A percentile compares a stretch with the other conserved stretches of the same genome.
Evolutionary conservation across 1,139 yeast species (phyloP).

Genomic region (Meyerozyma guilliermondii): DNA sequence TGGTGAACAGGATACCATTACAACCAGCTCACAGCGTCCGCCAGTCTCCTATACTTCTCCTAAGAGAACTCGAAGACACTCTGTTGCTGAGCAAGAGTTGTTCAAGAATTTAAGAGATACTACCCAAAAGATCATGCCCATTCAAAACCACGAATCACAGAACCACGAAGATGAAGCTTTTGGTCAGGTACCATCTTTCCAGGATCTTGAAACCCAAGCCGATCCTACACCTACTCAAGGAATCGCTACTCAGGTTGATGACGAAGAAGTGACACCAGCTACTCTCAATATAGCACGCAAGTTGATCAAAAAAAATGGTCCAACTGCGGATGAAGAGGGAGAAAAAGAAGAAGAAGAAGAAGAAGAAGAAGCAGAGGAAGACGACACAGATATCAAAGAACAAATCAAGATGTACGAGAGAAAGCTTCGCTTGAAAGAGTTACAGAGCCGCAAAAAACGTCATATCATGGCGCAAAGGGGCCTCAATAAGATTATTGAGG

Average conservation of each 20-base stretch:
- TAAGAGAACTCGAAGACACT: constrained; percentile 1
- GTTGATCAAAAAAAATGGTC: constrained; percentile 13
- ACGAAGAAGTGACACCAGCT: constrained; percentile 26
- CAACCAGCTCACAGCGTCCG: constrained; percentile 12
- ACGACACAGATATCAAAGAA: constrained; percentile 20
- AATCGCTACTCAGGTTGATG: constrained; percentile 9
- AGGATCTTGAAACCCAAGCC: constrained; percentile 15
- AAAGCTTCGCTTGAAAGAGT: constrained; percentile 34
- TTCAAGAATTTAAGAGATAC: constrained; percentile 31
- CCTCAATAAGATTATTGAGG: constrained; percentile 54
- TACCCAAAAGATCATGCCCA: constrained; percentile 3
- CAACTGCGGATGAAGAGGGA: constrained; percentile 11
- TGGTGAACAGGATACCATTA: constrained; percentile 12
- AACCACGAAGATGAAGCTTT: constrained; percentile 4
- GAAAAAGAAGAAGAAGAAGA: constrained; percentile 20
- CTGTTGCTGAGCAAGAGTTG: constrained; percentile 12
- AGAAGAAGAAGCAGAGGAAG: constrained; percentile 19
- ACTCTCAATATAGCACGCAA: constrained; percentile 22
- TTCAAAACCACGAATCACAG: constrained; percentile 5
- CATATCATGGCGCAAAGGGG: constrained; percentile 50
- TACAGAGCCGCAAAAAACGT: constrained; percentile 33
- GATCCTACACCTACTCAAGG: constrained; percentile 9
- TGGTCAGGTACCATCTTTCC: constrained; percentile 17
- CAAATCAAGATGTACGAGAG: constrained; percentile 33
- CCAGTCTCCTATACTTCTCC: not conserved